Base-by-base conservation (phyloP, 495 filamentous ascomycete genomes). In the Clavariopsis aquatica region DNA sequence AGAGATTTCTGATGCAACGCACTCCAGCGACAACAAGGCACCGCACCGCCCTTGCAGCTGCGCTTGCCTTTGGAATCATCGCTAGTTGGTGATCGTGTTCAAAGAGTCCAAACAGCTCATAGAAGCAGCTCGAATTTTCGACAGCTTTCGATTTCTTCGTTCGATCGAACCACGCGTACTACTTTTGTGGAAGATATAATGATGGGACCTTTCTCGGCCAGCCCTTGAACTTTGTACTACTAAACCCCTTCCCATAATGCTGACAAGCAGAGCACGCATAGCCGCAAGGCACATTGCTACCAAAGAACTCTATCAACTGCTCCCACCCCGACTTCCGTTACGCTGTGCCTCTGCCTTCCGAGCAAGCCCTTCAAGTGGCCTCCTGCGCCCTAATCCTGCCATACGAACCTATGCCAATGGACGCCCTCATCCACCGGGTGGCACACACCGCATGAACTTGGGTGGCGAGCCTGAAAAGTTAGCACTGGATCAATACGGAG, bases 401-500 rank as follows among this genome's bases (percentile, higher is more conserved):
- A 31, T 69, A 31, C 83, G 93, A 62, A 74, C 71, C 38, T 96
- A 96, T 78, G 86, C 89, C 26, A 89, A 82, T 81, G 90, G 89
- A 56, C 78, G 87, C 62, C 90, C 92, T 66, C 90, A 91, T 65
- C 93, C 90, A 13, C 91, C 93, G 0, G 93, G 93, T 47, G 92
- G 92, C 43, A 96, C 91, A 5, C 89, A 96, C 77, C 90, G 89
- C 53, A 97, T 98, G 91, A 84, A 96, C 75, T 70, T 96, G 60
- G 84, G 38, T 43, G 90, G 85, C 41, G 86, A 88, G 70, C 83
- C 84, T 15, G 87, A 96, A 74, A 92, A 96, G 73, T 77, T 91
- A 6, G 91, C 94, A 1, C 75, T 98, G 29, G 93, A 97, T 74
- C 82, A 95, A 74, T 98, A 86, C 73, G 94, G 94, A 57, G 80